A percentile compares a stretch with the other conserved stretches of the same genome.
phyloP scores from a whole-genome alignment of 768 basidiomycete genomes.

The Leucosporidium yakuticum region DNA sequence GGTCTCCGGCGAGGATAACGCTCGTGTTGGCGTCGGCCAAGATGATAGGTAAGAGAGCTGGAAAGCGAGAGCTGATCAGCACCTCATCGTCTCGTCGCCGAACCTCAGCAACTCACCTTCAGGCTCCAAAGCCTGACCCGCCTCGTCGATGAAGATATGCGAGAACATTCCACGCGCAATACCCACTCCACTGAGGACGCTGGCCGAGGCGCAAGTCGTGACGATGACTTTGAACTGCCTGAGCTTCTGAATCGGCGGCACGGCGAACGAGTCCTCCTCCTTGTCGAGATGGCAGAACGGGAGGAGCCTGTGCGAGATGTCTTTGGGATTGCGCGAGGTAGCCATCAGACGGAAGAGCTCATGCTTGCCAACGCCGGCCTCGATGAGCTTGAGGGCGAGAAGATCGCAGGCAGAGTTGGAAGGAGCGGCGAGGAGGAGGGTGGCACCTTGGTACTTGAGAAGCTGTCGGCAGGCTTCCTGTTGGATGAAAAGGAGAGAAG shows the following conservation, averaged over 20 bases:
- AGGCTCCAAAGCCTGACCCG: slow-evolving; percentile 24
- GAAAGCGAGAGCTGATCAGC: not conserved
- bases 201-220: slow-evolving; percentile 33
- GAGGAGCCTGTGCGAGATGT: slow-evolving; percentile 25
- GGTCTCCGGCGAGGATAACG: slow-evolving; percentile 42
- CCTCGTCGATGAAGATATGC: slow-evolving; percentile 26
- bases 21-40: slow-evolving; percentile 19
- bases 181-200: slow-evolving; percentile 2
- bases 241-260: slow-evolving; percentile 24
- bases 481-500: no score
- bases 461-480: no score
- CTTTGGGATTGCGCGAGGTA: slow-evolving; percentile 38
- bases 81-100: rapidly evolving
- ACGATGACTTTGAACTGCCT: slow-evolving; percentile 40
- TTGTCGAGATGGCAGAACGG: slow-evolving; percentile 11
- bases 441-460: no score
- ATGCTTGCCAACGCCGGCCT: not conserved
- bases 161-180: slow-evolving; percentile 7
- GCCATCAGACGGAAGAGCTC: slow-evolving; percentile 40
- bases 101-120: not conserved
- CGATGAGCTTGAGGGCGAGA: slow-evolving; percentile 14
- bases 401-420: slow-evolving; percentile 45
- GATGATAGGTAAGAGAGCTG: slow-evolving; percentile 17
- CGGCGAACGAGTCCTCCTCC: slow-evolving; percentile 32
- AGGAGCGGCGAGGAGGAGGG: slow-evolving; percentile 41